Percentiles rank a stretch among this genome's conserved stretches.
Conservation (phyloP, 257 asterid genomes). For the Coffea canephora region DNA sequence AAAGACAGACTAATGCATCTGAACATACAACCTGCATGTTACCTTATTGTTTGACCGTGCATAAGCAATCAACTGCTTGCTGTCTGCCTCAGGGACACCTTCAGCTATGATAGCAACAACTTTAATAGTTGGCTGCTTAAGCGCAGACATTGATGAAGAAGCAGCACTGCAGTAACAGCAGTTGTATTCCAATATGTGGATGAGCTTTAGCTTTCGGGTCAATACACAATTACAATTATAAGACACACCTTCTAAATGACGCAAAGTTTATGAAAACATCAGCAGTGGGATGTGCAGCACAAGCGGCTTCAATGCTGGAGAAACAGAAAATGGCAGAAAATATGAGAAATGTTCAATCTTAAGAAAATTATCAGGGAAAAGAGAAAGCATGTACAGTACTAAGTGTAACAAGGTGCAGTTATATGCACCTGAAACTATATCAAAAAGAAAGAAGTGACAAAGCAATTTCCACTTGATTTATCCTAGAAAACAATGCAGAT, state of each 20-base stretch:
- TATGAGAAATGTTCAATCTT: neutral
- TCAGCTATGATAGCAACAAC: conserved; percentile 98
- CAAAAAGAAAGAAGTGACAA: neutral
- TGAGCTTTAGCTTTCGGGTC: neutral
- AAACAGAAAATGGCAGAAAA: conserved; percentile 13
- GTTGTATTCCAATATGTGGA: conserved; percentile 4
- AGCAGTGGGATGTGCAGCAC: conserved; percentile 95
- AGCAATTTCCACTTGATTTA: neutral
- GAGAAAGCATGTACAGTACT: neutral
- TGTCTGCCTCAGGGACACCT: conserved; percentile 96
- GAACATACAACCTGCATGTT: conserved; percentile 13
- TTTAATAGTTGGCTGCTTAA: conserved; percentile 93
- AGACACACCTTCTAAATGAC: conserved; percentile 85
- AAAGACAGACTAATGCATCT: neutral
- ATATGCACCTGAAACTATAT: conserved; percentile 3
- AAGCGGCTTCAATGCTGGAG: conserved; percentile 87
- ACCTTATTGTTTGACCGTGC: conserved; percentile 98
- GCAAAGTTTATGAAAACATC: conserved; percentile 99
- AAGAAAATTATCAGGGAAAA: neutral
- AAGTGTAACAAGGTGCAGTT: neutral
- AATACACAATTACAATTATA: conserved; percentile 12
- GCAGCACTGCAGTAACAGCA: conserved; percentile 77
- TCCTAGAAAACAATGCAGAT: neutral
- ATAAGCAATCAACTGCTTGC: conserved; percentile 94
- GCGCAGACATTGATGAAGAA: conserved; percentile 95